Percentiles rank a stretch among this genome's conserved stretches.
Evolutionary conservation across 2,329 filamentous ascomycete species (phyloP).

Genomic region (Massarina eburnea): DNA sequence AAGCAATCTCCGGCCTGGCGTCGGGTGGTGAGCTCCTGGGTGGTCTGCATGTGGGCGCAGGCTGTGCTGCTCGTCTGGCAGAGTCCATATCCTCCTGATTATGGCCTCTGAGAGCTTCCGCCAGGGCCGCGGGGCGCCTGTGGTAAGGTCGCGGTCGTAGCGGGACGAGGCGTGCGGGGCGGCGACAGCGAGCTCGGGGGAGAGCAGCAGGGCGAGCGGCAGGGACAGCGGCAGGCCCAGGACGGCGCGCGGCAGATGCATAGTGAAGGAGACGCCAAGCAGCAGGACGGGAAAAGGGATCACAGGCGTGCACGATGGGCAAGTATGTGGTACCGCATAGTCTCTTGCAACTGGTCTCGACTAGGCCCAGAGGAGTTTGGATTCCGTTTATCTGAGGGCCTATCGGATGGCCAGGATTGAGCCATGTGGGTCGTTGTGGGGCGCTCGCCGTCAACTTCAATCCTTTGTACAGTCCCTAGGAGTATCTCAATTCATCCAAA

Average conservation of each 20-base stretch:
- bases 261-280: neutral
- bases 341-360: no score
- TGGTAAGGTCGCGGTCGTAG: constrained; percentile 13
- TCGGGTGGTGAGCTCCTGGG: constrained; percentile 1
- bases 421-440: no score
- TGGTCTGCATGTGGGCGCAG: constrained; percentile 1
- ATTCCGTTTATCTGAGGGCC: no score
- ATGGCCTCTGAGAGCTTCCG: constrained; percentile 41
- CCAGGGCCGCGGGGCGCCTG: constrained; percentile 35
- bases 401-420: no score
- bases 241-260: neutral
- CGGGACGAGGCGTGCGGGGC: constrained; percentile 33
- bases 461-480: no score
- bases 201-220: no score
- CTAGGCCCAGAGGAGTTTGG: no score
- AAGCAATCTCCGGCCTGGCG: constrained; percentile 24
- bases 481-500: no score
- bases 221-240: constrained; percentile 34
- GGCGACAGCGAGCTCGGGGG: constrained; percentile 27
- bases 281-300: no score
- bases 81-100: constrained; percentile 34
- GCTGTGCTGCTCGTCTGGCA: constrained; percentile 22
- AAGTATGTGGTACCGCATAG: no score
- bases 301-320: no score
- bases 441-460: no score